Evolutionary conservation across 164 flowering plant genomes (phyloP).

Genomic region (Vitis riparia): DNA sequence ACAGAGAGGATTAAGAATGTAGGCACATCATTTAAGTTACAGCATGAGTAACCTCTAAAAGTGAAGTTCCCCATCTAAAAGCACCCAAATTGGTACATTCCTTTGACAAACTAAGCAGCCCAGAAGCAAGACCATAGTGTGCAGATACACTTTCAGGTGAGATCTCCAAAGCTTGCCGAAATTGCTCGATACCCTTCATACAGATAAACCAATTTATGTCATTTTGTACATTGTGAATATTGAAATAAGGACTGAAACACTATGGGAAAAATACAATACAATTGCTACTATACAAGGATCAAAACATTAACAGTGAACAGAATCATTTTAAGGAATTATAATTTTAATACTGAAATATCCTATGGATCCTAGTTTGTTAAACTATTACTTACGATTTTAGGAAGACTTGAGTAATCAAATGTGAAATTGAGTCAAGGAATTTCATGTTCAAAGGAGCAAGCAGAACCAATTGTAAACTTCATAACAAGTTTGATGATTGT

Average conservation of each 20-base stretch:
- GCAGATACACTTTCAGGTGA: conserved; percentile 71
- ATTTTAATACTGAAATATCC: no score
- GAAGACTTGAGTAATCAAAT: no score
- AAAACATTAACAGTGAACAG: background rate
- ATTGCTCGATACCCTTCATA: conserved; percentile 77
- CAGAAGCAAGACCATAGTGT: conserved; percentile 86
- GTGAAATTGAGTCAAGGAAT: no score
- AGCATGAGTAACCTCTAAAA: conserved; percentile 62
- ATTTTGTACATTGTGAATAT: background rate
- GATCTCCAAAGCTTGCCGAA: conserved; percentile 63
- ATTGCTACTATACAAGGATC: background rate
- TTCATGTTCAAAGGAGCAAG: no score
- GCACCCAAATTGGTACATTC: conserved; percentile 76
- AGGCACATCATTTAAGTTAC: background rate
- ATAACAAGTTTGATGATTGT: no score
- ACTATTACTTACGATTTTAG: no score
- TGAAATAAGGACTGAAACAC: background rate
- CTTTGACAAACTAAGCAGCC: conserved; percentile 71
- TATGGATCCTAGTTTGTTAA: no score
- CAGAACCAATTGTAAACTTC: no score
- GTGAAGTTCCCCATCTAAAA: conserved; percentile 80
- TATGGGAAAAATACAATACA: background rate
- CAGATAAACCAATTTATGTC: conserved; percentile 13
- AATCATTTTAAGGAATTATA: no score
- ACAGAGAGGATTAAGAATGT: background rate